phyloP scores from a whole-genome alignment of 2,329 filamentous ascomycete species.

The Keithomyces neogunnii region DNA sequence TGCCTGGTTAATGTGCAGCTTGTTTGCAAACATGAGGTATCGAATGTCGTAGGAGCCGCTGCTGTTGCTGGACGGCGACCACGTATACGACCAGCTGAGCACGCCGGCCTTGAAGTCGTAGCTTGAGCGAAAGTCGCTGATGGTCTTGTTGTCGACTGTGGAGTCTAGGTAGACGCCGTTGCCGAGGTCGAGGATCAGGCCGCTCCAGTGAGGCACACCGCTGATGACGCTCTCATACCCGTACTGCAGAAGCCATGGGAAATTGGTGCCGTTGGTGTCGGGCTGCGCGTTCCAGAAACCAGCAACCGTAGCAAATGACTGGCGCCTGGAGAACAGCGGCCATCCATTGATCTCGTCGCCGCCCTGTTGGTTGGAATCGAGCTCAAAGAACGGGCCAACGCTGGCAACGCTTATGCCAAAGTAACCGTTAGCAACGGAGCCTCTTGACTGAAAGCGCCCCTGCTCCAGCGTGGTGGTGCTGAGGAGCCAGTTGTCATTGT shows the following conservation, averaged over 20 bases:
- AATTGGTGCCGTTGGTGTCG: slow-evolving; percentile 52
- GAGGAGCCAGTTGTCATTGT: slow-evolving; percentile 17
- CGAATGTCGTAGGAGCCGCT: slow-evolving; percentile 45
- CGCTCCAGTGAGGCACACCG: slow-evolving; percentile 55
- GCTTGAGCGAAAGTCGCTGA: slow-evolving; percentile 52
- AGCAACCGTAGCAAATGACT: slow-evolving; percentile 58
- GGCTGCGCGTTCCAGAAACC: slow-evolving; percentile 58
- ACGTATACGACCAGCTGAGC: slow-evolving; percentile 56
- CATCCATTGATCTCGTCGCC: slow-evolving; percentile 47
- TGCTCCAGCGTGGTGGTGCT: slow-evolving; percentile 14
- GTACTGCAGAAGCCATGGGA: slow-evolving; percentile 57
- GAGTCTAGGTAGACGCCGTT: slow-evolving; percentile 48
- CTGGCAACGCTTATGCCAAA: slow-evolving; percentile 19
- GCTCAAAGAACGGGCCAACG: slow-evolving; percentile 19
- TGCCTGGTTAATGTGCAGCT: slow-evolving; percentile 44
- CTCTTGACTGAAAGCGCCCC: slow-evolving; percentile 18
- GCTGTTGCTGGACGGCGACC: slow-evolving; percentile 40
- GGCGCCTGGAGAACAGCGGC: slow-evolving; percentile 56
- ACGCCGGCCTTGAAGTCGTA: slow-evolving; percentile 56
- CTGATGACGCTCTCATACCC: slow-evolving; percentile 57
- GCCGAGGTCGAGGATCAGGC: slow-evolving; percentile 41
- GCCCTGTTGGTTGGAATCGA: slow-evolving; percentile 12
- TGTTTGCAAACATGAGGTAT: slow-evolving; percentile 60
- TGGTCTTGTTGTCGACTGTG: slow-evolving; percentile 46
- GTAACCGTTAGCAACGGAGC: slow-evolving; percentile 21